A percentile compares a stretch with the other conserved stretches of the same genome.
Conservation (phyloP, 495 filamentous ascomycete species). For the Neurospora tetrasperma region DNA sequence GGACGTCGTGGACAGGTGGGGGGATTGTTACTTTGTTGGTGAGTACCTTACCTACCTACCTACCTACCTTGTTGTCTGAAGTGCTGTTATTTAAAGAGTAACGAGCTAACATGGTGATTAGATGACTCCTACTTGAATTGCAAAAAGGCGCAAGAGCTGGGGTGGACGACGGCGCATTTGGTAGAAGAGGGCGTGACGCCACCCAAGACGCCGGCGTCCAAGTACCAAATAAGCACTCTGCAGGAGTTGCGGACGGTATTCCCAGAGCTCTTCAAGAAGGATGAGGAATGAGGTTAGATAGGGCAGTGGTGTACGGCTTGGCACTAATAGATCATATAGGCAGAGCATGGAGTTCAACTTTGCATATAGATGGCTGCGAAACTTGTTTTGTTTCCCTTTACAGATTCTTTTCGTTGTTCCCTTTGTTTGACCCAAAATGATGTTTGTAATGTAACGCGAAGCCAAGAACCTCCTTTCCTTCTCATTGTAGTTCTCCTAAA, state of each 20-base stretch:
- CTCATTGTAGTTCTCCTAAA: neutral
- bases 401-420: neutral
- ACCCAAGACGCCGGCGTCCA: conserved; percentile 49
- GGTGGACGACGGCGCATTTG: conserved; percentile 75
- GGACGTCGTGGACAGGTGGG: conserved; percentile 35
- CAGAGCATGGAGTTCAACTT: neutral
- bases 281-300: neutral
- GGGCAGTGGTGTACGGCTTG: neutral
- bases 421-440: neutral
- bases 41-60: conserved; percentile 15
- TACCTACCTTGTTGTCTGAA: neutral
- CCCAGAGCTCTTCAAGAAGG: conserved; percentile 63
- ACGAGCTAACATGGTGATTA: conserved; percentile 22
- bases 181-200: conserved; percentile 56
- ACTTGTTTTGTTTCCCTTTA: neutral
- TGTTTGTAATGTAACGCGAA: neutral
- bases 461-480: neutral
- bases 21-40: conserved; percentile 82
- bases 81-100: neutral
- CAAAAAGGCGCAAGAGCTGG: conserved; percentile 56
- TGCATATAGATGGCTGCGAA: neutral
- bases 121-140: conserved; percentile 79
- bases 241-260: conserved; percentile 64
- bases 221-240: conserved; percentile 59
- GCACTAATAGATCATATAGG: neutral